These are phyloP conservation scores for Fraxinus angustifolia DNA, from an alignment of 305 asterid genomes.

Conservation along the genomic window DNA sequence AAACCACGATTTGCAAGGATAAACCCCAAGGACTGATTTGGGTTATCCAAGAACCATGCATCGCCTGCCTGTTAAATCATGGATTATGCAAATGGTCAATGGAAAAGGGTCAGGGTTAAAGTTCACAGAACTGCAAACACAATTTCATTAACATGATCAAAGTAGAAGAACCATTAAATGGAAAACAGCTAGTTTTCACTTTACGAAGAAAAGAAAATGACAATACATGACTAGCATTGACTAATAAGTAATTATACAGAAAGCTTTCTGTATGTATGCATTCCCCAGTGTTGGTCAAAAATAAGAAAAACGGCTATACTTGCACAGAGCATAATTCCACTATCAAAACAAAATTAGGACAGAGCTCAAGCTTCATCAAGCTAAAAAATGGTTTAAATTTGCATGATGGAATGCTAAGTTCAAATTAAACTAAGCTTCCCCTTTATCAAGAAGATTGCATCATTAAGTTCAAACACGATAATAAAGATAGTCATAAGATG, in stretches of 20 bases:
- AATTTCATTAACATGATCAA: neutral
- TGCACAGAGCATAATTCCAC: neutral
- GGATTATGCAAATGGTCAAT: slow-evolving; percentile 15
- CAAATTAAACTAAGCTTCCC: neutral
- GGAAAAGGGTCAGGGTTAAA: neutral
- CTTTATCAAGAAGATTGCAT: slow-evolving; percentile 14
- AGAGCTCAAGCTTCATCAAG: neutral
- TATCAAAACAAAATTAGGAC: neutral
- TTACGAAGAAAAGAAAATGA: neutral
- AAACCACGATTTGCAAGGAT: slow-evolving; percentile 83
- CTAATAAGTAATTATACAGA: neutral
- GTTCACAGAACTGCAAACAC: neutral
- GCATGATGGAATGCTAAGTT: neutral
- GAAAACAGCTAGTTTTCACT: neutral
- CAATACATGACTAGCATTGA: neutral
- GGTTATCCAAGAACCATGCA: slow-evolving; percentile 86
- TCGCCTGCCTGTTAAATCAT: slow-evolving; percentile 74
- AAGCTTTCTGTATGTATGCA: too few species aligned
- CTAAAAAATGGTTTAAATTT: neutral
- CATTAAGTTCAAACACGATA: slow-evolving; percentile 5
- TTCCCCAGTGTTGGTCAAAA: neutral
- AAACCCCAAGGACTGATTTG: slow-evolving; percentile 79
- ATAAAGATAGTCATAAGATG: neutral
- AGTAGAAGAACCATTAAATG: slow-evolving; percentile 2
- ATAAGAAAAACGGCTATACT: neutral